These are phyloP conservation scores for Xylaria sp. DNA, from an alignment of 2,329 filamentous ascomycete genomes.

Conservation along the genomic window DNA sequence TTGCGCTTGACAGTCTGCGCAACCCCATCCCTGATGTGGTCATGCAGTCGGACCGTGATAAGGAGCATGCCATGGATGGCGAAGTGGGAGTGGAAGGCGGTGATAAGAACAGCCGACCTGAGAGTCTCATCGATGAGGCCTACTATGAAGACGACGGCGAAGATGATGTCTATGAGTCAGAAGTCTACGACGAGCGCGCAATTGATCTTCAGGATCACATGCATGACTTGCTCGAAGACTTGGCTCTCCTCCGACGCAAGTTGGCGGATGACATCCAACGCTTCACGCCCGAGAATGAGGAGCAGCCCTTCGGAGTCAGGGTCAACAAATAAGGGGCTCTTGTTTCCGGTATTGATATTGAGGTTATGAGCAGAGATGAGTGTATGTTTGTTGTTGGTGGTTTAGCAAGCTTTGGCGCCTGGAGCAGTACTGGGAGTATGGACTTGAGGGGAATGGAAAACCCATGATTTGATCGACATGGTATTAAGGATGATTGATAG, in stretches of 20 bases:
- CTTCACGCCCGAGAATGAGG: constrained; percentile 62
- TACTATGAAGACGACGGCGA: constrained; percentile 55
- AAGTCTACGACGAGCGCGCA: constrained; percentile 48
- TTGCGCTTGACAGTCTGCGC: constrained; percentile 79
- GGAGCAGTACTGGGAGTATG: constrained; percentile 15
- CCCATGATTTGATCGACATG: constrained; percentile 13
- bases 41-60: constrained; percentile 34
- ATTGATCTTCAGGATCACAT: constrained; percentile 77
- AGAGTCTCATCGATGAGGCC: constrained; percentile 45
- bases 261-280: constrained; percentile 73
- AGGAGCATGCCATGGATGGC: constrained; percentile 30
- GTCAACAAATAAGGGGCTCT: constrained; percentile 34
- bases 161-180: constrained; percentile 39
- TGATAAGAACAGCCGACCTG: constrained; percentile 30
- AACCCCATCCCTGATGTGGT: constrained; percentile 74
- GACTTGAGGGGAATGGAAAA: constrained; percentile 9
- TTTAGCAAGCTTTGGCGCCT: constrained; percentile 21
- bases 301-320: constrained; percentile 40
- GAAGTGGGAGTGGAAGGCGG: constrained; percentile 33
- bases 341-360: background rate
- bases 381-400: constrained; percentile 4
- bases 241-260: constrained; percentile 77
- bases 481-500: background rate
- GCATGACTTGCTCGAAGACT: constrained; percentile 73
- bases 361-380: background rate